Evolutionary conservation across 805 yeast species (phyloP).

Genomic region (Yamadazyma ubonensis): DNA sequence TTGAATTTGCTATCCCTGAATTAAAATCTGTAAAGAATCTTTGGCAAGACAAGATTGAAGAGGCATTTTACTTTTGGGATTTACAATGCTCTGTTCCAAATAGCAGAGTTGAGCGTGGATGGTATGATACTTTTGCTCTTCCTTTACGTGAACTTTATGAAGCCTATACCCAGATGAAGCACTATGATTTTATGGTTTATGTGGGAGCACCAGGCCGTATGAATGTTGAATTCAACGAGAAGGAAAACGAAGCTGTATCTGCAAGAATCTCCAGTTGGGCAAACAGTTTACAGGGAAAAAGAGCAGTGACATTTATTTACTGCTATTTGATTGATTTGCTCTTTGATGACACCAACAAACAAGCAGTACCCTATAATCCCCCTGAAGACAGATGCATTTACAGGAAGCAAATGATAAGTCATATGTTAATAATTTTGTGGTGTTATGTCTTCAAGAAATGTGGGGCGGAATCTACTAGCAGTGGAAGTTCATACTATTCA

Average conservation of each 20-base stretch:
- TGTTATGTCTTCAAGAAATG: slow-evolving; percentile 12
- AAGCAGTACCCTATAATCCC: slow-evolving; percentile 9
- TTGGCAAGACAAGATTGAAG: slow-evolving; percentile 14
- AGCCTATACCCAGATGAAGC: slow-evolving; percentile 22
- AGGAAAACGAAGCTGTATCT: slow-evolving; percentile 47
- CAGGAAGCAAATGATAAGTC: slow-evolving; percentile 16
- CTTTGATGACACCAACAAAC: slow-evolving; percentile 2
- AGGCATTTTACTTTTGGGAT: slow-evolving; percentile 16
- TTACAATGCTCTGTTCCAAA: slow-evolving; percentile 8
- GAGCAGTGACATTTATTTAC: slow-evolving; percentile 44
- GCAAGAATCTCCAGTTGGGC: slow-evolving; percentile 55
- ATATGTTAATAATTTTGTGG: slow-evolving; percentile 16
- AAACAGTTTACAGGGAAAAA: slow-evolving; percentile 42
- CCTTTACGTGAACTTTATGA: slow-evolving; percentile 23
- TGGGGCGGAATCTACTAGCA: slow-evolving; percentile 14
- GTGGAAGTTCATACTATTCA: slow-evolving; percentile 5
- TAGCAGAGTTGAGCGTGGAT: slow-evolving; percentile 18
- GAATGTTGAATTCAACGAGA: slow-evolving; percentile 41
- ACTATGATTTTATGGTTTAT: slow-evolving; percentile 27
- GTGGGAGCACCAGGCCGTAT: slow-evolving; percentile 29
- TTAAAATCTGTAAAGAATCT: slow-evolving; percentile 15
- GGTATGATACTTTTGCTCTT: slow-evolving; percentile 17
- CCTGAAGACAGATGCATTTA: slow-evolving; percentile 14
- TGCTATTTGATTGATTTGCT: slow-evolving; percentile 12
- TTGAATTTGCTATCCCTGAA: slow-evolving; percentile 22